Base-by-base conservation (phyloP, 225 moss, liverwort and hornwort genomes). In the Bryum argenteum region DNA sequence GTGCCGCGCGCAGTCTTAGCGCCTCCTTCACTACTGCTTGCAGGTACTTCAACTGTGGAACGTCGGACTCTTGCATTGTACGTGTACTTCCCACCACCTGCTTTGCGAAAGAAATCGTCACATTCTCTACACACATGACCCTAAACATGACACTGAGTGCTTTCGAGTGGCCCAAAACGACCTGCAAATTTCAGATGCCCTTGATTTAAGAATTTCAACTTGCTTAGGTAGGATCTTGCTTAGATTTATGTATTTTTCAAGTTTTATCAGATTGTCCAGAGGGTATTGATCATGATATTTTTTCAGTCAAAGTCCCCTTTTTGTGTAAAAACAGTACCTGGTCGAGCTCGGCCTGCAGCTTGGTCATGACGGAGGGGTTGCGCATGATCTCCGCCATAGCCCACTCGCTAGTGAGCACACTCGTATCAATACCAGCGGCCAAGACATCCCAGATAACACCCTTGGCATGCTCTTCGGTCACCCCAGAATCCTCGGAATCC, bases 1-100 rank as follows among this genome's bases (percentile, higher is more conserved):
- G 39, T 0, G 53, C 10, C 0, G 54, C 60, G 17, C 77, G 80
- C 2, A 81, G 53, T 1, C 80, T 71, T 26, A 81, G 12, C 0
- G 45, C 12, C 54, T 72, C 80, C n/a, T 80, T 75, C 42, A 58
- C 39, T 0, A 80, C 15, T 0, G 45, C 76, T 17, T 71, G 59
- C 1, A 81, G 37, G 67, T 71, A 81, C 9, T 45, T 47, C 15
- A 81, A 66, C 3, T 77, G 10, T 2, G 59, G 77, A 14, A 81
- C 9, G 33, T 77, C 80, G 2, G 54, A 51, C 28, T 81, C 72
- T 28, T 14, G 48, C 24, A 77, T 23, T 5, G 33, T 20, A 8
- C 62, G 51, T 2, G 21, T 61, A 5, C 8, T 12, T 15, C 22
- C 72, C 11, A 23, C 67, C 61, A 10, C 67, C 66, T 4, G 17